Evolutionary conservation across 257 asterid species (phyloP), one percentile per base, ranked within the genome.

Genomic region (Salvia hispanica): DNA sequence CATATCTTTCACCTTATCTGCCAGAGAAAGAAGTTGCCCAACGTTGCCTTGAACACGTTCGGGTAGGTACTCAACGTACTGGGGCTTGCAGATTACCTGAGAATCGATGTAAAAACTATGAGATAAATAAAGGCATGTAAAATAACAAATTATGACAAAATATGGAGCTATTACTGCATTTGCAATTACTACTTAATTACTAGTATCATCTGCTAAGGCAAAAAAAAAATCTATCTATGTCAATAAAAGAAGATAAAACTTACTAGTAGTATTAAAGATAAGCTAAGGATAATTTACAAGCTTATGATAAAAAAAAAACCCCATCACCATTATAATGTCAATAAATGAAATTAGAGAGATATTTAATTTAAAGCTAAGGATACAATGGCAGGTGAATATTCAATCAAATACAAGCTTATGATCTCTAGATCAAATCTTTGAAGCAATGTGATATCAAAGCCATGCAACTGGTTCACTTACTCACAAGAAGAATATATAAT

Each of bases 31-130:
- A 76, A 91, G 97, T 81, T 94, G 90, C 63, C 97, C 97, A 74
- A 91, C 97, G 78, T 94, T 94, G 61, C 99, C 99, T 72, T 94
- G 96, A 71, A 94, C 99, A 36, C 96, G 97, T 81, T 86, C 91
- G 12, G 99, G 99, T 69, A 94, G 91, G 77, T 94, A 96, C 78
- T 91, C 99, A 13, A 94, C 99, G 56, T 94, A 94, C 77, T 94
- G 99, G 16, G 97, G 99, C 81, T 94, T 94, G 77, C 91, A 88
- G 72, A 94, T 86, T 28, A 97, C 99, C 97, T 90, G 79, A 28
- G 11, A 12, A 64, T 10, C 65, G 33, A 59, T 55, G 59, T 36
- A 18, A 65, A 36, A 54, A 37, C 28, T 36, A 50, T 40, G 62
- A 21, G 33, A 58, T 45, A 42, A 52, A 11, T 63, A 12, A 7